A percentile compares a stretch with the other conserved stretches of the same genome.
phyloP scores from a whole-genome alignment of 2,329 filamentous ascomycete species.

The Fusarium musae region DNA sequence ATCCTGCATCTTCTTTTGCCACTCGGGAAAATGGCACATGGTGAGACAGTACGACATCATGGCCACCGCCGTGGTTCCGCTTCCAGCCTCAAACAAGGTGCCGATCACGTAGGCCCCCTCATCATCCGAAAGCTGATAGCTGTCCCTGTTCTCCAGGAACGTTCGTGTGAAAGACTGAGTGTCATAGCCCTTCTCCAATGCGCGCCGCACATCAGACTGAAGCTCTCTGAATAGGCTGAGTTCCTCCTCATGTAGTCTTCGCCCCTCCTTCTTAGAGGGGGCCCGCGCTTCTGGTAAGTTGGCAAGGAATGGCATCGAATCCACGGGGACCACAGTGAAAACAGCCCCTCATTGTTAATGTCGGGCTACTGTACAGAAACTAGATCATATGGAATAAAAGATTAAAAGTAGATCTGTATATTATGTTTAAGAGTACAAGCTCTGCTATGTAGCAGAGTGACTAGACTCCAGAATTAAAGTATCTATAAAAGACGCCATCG shows the following conservation, averaged over 20 bases:
- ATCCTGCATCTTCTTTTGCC: neutral
- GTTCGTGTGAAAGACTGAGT: neutral
- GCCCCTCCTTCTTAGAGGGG: neutral
- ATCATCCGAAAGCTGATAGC: neutral
- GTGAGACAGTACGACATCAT: neutral
- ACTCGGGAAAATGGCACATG: neutral
- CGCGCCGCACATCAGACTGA: neutral
- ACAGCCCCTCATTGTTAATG: too few relatives aligned
- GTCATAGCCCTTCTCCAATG: neutral
- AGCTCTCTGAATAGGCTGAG: neutral
- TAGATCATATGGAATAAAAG: too few relatives aligned
- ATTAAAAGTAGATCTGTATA: neutral
- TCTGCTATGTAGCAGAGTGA: neutral
- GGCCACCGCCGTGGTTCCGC: neutral
- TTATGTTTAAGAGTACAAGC: neutral
- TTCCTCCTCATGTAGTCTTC: neutral
- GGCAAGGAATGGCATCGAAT: neutral
- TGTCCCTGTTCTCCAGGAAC: neutral
- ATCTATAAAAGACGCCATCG: constrained; percentile 13
- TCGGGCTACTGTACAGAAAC: too few relatives aligned
- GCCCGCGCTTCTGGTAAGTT: neutral
- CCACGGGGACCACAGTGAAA: too few relatives aligned
- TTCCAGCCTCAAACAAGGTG: neutral
- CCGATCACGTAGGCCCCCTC: neutral
- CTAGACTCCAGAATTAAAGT: constrained; percentile 16